Base-by-base conservation (phyloP, 805 yeast species). In the Saturnispora quitensis region DNA sequence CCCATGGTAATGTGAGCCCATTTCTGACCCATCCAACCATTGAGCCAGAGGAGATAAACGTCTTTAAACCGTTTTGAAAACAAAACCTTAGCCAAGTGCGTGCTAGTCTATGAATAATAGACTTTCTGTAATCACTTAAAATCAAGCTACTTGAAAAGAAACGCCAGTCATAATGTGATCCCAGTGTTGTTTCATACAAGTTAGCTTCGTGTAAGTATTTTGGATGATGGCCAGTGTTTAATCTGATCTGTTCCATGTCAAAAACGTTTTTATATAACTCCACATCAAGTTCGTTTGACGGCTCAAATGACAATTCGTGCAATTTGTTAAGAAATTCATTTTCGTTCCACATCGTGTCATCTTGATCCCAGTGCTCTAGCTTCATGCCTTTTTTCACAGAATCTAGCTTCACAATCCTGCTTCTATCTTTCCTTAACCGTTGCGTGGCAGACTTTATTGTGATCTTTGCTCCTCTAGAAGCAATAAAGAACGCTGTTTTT, bases 41-140 rank as follows among this genome's bases (percentile, higher is more conserved):
- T 9, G 84, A 69, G 2, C 87, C 87, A 62, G 81, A 84, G 5
- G 82, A 78, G 35, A 82, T 70, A 85, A 86, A 82, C 0, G 84
- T 74, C 10, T 68, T 60, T 5, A 82, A 56, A 2, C 72, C 74
- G 20, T 72, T 65, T 13, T 70, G 66, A 17, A 67, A 60, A 31
- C 79, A 64, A 59, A 80, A 77, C 42, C 73, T 68, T 20, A 81
- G 68, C 80, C 84, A 82, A 3, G 80, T 72, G 51, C 81, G 68
- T 5, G 75, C 57, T 36, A 81, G 56, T 45, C 76, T 71, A 59
- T 80, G 83, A 24, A 80, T 59, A 3, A 70, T 50, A 0, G 63
- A 53, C 40, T 59, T 55, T 40, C 61, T 57, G 34, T 59, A 55
- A 25, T 58, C 58, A 20, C 58, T 54, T 1, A 57, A 46, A 33